phyloP scores from a whole-genome alignment of 345 rosid genomes.

The Punica granatum region DNA sequence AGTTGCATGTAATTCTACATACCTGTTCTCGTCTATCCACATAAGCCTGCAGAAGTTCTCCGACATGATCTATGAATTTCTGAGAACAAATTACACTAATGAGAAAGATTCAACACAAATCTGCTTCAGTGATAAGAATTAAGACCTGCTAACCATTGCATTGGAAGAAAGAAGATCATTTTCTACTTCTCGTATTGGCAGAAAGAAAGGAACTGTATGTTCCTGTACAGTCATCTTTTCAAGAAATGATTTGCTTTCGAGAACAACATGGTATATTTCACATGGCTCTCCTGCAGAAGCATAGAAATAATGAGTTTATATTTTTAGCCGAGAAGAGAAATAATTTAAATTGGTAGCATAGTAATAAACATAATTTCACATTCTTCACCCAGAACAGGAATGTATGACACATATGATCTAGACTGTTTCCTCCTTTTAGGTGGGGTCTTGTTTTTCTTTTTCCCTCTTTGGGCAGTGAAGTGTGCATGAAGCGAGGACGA shows the following conservation, averaged over 20 bases:
- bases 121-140: conserved; percentile 12
- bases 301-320: neutral
- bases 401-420: no score
- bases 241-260: conserved; percentile 90
- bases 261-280: conserved; percentile 78
- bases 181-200: conserved; percentile 85
- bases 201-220: conserved; percentile 92
- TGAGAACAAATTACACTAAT: conserved; percentile 26
- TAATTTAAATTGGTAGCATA: neutral
- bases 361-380: neutral
- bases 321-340: neutral
- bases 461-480: no score
- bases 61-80: conserved; percentile 87
- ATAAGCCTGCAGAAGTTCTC: conserved; percentile 81
- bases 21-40: conserved; percentile 98
- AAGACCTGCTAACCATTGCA: conserved; percentile 63
- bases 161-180: conserved; percentile 78
- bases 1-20: conserved; percentile 5
- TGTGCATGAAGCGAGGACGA: neutral
- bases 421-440: no score
- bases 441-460: no score
- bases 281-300: conserved; percentile 68
- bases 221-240: conserved; percentile 91
- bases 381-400: neutral
- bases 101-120: neutral